Conservation (phyloP, 768 basidiomycete species). For the Rhodosporidiobolus sp. region DNA sequence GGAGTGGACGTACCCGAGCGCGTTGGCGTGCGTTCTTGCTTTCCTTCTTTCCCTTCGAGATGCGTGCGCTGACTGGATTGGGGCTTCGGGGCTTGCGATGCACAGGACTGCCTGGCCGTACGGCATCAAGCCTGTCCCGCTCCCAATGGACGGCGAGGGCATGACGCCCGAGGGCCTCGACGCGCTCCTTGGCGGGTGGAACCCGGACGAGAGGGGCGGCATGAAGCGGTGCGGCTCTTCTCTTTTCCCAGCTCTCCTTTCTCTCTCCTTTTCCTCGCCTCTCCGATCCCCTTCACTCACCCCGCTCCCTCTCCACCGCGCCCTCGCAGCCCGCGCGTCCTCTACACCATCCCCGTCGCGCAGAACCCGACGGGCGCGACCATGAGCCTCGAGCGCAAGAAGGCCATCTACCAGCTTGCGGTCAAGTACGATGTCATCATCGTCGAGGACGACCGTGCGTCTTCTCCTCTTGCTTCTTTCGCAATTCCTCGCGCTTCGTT, state of each 20-base stretch:
- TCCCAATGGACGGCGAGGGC: slow-evolving; percentile 69
- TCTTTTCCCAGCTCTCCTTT: slow-evolving; percentile 17
- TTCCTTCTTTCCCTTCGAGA: not conserved
- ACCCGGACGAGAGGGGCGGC: slow-evolving; percentile 59
- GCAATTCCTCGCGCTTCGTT: not conserved
- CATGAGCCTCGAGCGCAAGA: slow-evolving; percentile 63
- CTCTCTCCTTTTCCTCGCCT: not conserved
- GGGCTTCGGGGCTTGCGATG: slow-evolving; percentile 11
- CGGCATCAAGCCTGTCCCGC: slow-evolving; percentile 56
- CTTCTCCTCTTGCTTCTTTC: not conserved
- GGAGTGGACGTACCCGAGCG: slow-evolving; percentile 76
- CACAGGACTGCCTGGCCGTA: slow-evolving; percentile 46
- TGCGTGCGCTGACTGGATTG: too few species aligned
- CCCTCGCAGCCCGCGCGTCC: slow-evolving; percentile 59
- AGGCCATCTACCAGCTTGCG: slow-evolving; percentile 75
- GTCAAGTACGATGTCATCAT: slow-evolving; percentile 76
- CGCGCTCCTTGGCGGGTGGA: slow-evolving; percentile 63
- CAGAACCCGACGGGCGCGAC: slow-evolving; percentile 73
- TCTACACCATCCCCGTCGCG: slow-evolving; percentile 55
- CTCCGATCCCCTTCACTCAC: not conserved
- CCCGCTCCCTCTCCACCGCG: not conserved
- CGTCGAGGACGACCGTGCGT: slow-evolving; percentile 68
- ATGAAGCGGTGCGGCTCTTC: slow-evolving; percentile 53
- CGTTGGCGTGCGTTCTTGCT: slow-evolving; percentile 48
- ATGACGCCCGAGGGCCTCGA: slow-evolving; percentile 65